Conservation (phyloP, 2,329 filamentous ascomycete genomes). For the Claviceps sp. region DNA sequence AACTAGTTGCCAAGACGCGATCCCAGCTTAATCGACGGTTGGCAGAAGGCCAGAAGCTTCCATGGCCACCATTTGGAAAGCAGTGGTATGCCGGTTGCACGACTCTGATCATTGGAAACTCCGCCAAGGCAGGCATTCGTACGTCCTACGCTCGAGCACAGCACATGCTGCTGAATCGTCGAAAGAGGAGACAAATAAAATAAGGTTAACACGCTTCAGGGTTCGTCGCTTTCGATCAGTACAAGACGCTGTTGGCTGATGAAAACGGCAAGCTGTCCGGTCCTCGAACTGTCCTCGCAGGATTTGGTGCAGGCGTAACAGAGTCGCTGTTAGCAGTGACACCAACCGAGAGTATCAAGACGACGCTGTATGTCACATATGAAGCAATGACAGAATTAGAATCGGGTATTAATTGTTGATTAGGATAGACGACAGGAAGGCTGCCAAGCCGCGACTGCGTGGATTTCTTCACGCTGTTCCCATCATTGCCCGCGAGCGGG, state of each 20-base stretch:
- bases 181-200: background rate
- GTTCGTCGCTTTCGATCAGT: conserved; percentile 93
- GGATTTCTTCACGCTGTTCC: conserved; percentile 85
- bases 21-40: conserved; percentile 83
- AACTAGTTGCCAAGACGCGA: conserved; percentile 77
- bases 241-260: conserved; percentile 73
- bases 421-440: conserved; percentile 90
- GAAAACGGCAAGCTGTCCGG: conserved; percentile 79
- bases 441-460: conserved; percentile 68
- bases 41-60: conserved; percentile 70
- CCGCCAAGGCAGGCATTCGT: conserved; percentile 90
- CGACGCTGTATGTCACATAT: conserved; percentile 50
- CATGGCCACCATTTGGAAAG: conserved; percentile 83
- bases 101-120: conserved; percentile 92
- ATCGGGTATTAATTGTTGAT: background rate
- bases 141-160: conserved; percentile 22
- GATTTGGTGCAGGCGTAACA: conserved; percentile 88
- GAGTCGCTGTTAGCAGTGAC: conserved; percentile 90
- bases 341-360: conserved; percentile 97
- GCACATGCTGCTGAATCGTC: background rate
- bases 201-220: conserved; percentile 12
- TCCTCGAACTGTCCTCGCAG: conserved; percentile 79
- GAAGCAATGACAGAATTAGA: background rate
- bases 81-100: conserved; percentile 99
- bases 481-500: conserved; percentile 78